phyloP scores from a whole-genome alignment of 1,139 yeast species.

The Pichia sp. region DNA sequence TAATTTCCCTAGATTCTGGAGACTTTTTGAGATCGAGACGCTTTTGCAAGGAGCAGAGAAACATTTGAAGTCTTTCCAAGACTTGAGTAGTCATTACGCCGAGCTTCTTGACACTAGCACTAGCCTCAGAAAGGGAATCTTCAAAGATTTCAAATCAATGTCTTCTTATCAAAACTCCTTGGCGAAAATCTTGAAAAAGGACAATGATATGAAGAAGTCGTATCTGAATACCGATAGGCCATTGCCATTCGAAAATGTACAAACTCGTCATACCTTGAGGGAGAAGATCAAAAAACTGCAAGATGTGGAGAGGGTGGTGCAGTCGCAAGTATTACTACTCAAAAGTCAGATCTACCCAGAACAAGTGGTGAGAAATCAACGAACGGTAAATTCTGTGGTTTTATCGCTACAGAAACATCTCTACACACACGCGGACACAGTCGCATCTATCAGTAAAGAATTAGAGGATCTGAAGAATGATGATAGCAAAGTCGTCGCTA shows the following conservation, averaged over 20 bases:
- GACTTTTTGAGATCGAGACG: constrained; percentile 30
- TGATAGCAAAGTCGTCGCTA: not conserved
- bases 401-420: constrained; percentile 20
- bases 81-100: constrained; percentile 1
- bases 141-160: constrained; percentile 1
- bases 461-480: not conserved
- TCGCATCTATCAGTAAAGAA: constrained; percentile 11
- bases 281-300: constrained; percentile 12
- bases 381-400: constrained; percentile 17
- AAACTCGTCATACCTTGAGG: constrained; percentile 13
- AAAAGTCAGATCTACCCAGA: constrained; percentile 22
- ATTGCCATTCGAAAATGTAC: constrained; percentile 18
- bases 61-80: constrained; percentile 2
- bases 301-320: constrained; percentile 14
- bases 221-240: constrained; percentile 10
- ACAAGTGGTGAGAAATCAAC: constrained; percentile 16
- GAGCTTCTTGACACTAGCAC: constrained; percentile 1
- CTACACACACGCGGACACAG: constrained; percentile 14
- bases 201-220: not conserved
- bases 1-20: constrained; percentile 32
- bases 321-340: constrained; percentile 19
- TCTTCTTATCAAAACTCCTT: constrained; percentile 5
- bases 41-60: constrained; percentile 20
- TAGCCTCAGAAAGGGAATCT: constrained; percentile 2
- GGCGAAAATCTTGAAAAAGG: constrained; percentile 3